A percentile compares a stretch with the other conserved stretches of the same genome.
Evolutionary conservation across 2,329 filamentous ascomycete species (phyloP).

Genomic region (Coleophoma eucalyptorum): DNA sequence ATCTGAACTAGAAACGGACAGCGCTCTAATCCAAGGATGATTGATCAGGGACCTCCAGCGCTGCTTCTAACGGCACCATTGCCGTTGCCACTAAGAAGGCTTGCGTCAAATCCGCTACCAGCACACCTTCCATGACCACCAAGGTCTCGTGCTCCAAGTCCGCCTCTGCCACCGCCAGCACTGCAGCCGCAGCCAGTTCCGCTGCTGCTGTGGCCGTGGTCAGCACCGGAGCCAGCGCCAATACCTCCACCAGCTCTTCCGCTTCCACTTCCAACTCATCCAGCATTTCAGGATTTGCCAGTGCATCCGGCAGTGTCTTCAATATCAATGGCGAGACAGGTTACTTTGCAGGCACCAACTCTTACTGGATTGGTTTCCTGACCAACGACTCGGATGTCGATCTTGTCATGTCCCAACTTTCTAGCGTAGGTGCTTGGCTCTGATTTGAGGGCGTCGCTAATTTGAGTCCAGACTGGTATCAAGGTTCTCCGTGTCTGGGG

Average conservation of each 20-base stretch:
- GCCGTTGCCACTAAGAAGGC: background rate
- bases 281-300: conserved; percentile 15
- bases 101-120: background rate
- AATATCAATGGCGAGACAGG: conserved; percentile 39
- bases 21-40: no score
- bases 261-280: conserved; percentile 5
- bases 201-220: no score
- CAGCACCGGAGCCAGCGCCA: background rate
- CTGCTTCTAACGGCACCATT: background rate
- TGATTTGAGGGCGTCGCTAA: background rate
- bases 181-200: no score
- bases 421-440: conserved; percentile 17
- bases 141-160: background rate
- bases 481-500: conserved; percentile 61
- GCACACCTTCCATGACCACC: background rate
- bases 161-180: background rate
- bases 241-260: background rate
- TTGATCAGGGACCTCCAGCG: background rate
- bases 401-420: conserved; percentile 42
- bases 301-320: conserved; percentile 28
- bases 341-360: conserved; percentile 51
- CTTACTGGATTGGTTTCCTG: conserved; percentile 51
- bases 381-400: conserved; percentile 53
- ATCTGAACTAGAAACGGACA: no score
- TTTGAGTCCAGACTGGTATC: conserved; percentile 37